Evolutionary conservation across 106 monocot genomes (phyloP), one percentile per base, ranked within the genome.

Genomic region (Hemerocallis citrina): DNA sequence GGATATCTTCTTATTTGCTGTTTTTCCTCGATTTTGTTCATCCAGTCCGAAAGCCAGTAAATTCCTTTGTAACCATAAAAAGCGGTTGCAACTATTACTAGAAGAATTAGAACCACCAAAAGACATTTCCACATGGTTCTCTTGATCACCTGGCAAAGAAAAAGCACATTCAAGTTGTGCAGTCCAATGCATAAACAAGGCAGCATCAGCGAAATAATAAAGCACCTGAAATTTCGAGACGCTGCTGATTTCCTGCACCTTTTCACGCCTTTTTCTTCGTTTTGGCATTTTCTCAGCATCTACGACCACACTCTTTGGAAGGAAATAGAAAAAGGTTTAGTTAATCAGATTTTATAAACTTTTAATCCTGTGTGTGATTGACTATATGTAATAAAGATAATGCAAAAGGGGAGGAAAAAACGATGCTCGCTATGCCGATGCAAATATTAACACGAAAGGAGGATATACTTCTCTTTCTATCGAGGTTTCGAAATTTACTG

Each of bases 31-130:
- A 80, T 69, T 52, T 89, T 82, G 49, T 93, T 70, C 89, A 89
- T 93, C 89, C 85, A 75, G 55, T 93, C 89, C 5, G 93, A 93
- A 10, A 93, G 79, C 77, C 45, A 63, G 32, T 68, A 82, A 27
- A 89, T 62, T n/a, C 85, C 85, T 30, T 85, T 93, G 30, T 82
- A 85, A 12, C 76, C 67, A 52, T 73, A 79, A 74, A 80, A 82
- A 8, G 58, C 16, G 41, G 30, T 63, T 24, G 52, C 68, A 63
- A 70, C 20, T 24, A 71, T 50, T 1, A 59, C 27, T 10, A 72
- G 14, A 6, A 46, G 49, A 13, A 83, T 36, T 10, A 83, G 4
- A 39, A 77, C 15, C 17, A 77, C 22, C 27, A 86, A 17, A 23
- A 78, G 32, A 19, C 16, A 68, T 49, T 40, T 86, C 71, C 25